These are phyloP conservation scores for Daldinia eschscholtzii DNA, from an alignment of 2,329 filamentous ascomycete genomes.

Conservation along the genomic window DNA sequence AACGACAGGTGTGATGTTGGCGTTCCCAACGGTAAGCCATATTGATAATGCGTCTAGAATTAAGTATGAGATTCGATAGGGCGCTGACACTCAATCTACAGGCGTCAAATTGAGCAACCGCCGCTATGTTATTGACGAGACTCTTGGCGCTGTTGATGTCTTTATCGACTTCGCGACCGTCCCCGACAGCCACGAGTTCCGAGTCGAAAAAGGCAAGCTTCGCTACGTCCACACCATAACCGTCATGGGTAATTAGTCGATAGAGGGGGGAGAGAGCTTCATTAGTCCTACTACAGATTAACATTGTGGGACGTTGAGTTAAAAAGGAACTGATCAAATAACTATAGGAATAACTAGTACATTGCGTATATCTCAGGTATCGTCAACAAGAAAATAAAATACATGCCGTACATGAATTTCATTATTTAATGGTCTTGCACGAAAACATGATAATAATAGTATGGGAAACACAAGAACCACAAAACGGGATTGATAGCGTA, in stretches of 20 bases:
- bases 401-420: neutral
- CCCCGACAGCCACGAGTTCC: conserved; percentile 55
- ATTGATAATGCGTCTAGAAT: neutral
- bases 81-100: conserved; percentile 21
- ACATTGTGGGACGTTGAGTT: neutral
- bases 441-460: neutral
- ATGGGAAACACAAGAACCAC: neutral
- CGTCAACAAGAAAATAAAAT: neutral
- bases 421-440: neutral
- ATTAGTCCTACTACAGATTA: neutral
- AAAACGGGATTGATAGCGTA: neutral
- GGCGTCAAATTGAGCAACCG: conserved; percentile 49
- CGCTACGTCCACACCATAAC: conserved; percentile 54
- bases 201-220: conserved; percentile 52
- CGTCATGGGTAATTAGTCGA: conserved; percentile 47
- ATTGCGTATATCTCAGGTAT: neutral
- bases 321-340: neutral
- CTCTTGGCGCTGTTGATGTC: conserved; percentile 49
- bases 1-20: conserved; percentile 54
- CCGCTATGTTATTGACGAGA: conserved; percentile 52
- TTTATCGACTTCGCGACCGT: conserved; percentile 51
- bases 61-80: neutral
- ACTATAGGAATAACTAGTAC: neutral
- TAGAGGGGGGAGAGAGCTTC: neutral
- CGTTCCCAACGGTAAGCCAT: conserved; percentile 51